Percentiles rank a stretch among this genome's conserved stretches.
Conservation (phyloP, 352 stramenopile species). For the Phytophthora constricta region DNA sequence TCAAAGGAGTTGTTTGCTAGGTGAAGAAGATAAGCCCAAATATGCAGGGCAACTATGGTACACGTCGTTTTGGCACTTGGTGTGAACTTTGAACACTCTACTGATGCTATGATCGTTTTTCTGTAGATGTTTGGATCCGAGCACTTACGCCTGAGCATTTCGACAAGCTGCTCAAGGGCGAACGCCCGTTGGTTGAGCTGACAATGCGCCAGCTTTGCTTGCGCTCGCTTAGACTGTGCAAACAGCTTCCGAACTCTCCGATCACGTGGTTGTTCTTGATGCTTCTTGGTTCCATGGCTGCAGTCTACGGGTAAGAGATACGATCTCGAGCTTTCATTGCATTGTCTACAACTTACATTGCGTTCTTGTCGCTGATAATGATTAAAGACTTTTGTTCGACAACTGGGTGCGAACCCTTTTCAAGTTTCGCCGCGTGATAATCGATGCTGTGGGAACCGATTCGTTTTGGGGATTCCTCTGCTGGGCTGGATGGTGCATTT, state of each 20-base stretch:
- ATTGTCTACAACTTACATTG: too few species aligned
- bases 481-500: slow-evolving; percentile 71
- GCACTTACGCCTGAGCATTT: slow-evolving; percentile 78
- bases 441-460: slow-evolving; percentile 66
- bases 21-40: slow-evolving; percentile 9
- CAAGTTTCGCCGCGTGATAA: slow-evolving; percentile 55
- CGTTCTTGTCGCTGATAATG: not conserved
- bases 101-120: too few species aligned
- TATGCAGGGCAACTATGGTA: slow-evolving; percentile 37
- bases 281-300: slow-evolving; percentile 64
- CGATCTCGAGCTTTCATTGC: too few species aligned
- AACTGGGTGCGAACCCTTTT: slow-evolving; percentile 76
- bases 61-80: too few species aligned
- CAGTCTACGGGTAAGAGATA: slow-evolving; percentile 61
- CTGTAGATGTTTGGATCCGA: slow-evolving; percentile 71
- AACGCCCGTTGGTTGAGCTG: slow-evolving; percentile 59
- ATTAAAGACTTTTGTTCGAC: slow-evolving; percentile 69
- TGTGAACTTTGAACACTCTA: too few species aligned
- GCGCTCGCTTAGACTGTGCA: slow-evolving; percentile 71
- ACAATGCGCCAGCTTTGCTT: slow-evolving; percentile 78
- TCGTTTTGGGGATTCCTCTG: slow-evolving; percentile 69
- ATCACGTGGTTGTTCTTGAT: slow-evolving; percentile 86
- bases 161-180: slow-evolving; percentile 67
- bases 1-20: not conserved
- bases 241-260: slow-evolving; percentile 82